Conservation (phyloP, 176 grass and related monocot genomes). For the Alopecurus myosuroides region DNA sequence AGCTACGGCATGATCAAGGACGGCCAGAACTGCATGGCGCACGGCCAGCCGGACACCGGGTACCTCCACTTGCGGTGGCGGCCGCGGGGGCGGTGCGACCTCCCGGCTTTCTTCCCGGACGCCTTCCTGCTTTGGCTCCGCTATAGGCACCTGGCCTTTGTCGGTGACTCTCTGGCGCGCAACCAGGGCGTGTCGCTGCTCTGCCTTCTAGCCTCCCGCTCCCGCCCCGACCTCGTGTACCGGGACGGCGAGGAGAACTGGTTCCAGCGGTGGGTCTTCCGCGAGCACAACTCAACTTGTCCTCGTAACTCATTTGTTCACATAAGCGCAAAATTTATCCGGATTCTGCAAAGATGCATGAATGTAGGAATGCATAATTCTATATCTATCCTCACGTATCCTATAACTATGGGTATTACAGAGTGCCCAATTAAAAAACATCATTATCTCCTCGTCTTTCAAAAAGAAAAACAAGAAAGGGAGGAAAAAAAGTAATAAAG, state of each 20-base stretch:
- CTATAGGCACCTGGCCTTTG: conserved; percentile 62
- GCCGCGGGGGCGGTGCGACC: conserved; percentile 44
- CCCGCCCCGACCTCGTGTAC: conserved; percentile 43
- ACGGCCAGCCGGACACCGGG: conserved; percentile 71
- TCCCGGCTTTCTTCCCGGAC: conserved; percentile 55
- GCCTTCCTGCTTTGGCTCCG: conserved; percentile 52
- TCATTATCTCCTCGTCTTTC: too few relatives aligned
- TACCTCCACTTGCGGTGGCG: conserved; percentile 82
- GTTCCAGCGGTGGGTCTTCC: conserved; percentile 70
- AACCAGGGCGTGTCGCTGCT: conserved; percentile 84
- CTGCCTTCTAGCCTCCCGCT: conserved; percentile 57
- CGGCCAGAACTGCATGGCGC: conserved; percentile 86
- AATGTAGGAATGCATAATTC: too few relatives aligned
- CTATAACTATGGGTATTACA: too few relatives aligned
- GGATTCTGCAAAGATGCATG: too few relatives aligned
- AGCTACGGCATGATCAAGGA: conserved; percentile 76
- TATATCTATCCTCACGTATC: too few relatives aligned
- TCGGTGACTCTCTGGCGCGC: conserved; percentile 79
- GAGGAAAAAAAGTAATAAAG: too few relatives aligned
- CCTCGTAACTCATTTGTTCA: too few relatives aligned
- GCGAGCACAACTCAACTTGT: conserved; percentile 40
- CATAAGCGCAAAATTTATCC: too few relatives aligned
- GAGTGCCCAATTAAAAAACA: too few relatives aligned
- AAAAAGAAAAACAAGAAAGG: too few relatives aligned
- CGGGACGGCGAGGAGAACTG: conserved; percentile 44